These are phyloP conservation scores for Protomyces lactucae-debilis DNA, from an alignment of 1,139 yeast genomes.

Conservation along the genomic window DNA sequence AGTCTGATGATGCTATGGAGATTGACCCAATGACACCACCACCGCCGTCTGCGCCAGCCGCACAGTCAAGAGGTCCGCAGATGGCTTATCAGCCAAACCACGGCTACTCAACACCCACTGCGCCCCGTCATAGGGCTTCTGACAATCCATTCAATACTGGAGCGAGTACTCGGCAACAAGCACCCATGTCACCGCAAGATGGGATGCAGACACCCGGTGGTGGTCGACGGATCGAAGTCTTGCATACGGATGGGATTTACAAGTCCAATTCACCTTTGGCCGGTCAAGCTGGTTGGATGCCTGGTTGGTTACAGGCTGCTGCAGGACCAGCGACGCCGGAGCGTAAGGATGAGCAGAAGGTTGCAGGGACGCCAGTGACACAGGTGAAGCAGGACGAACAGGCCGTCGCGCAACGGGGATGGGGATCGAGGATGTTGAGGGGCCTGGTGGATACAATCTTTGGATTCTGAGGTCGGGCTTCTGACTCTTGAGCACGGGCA, in stretches of 20 bases:
- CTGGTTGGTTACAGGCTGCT: slow-evolving; percentile 6
- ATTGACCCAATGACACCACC: slow-evolving; percentile 25
- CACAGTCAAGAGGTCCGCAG: background rate
- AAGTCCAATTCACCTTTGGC: slow-evolving; percentile 21
- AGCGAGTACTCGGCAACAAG: background rate
- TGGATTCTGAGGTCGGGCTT: slow-evolving; percentile 54
- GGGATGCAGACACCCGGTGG: background rate
- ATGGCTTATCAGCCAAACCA: background rate
- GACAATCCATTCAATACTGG: background rate
- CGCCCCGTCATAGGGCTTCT: background rate
- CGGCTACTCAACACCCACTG: background rate
- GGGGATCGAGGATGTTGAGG: slow-evolving; percentile 53
- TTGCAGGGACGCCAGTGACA: background rate
- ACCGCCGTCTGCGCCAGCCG: background rate
- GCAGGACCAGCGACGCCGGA: background rate
- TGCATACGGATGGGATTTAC: slow-evolving; percentile 18
- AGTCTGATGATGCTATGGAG: slow-evolving; percentile 22
- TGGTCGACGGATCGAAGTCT: slow-evolving; percentile 12
- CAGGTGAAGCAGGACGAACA: background rate
- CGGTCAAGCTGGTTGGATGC: slow-evolving; percentile 17
- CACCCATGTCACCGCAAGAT: background rate
- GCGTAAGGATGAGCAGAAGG: background rate
- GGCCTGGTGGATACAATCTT: slow-evolving; percentile 70
- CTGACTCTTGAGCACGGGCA: too few relatives aligned
- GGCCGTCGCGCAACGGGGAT: background rate